A percentile compares a stretch with the other conserved stretches of the same genome.
These are phyloP conservation scores for Xerocomellus chrysenteron DNA, from an alignment of 768 basidiomycete species.

Conservation along the genomic window DNA sequence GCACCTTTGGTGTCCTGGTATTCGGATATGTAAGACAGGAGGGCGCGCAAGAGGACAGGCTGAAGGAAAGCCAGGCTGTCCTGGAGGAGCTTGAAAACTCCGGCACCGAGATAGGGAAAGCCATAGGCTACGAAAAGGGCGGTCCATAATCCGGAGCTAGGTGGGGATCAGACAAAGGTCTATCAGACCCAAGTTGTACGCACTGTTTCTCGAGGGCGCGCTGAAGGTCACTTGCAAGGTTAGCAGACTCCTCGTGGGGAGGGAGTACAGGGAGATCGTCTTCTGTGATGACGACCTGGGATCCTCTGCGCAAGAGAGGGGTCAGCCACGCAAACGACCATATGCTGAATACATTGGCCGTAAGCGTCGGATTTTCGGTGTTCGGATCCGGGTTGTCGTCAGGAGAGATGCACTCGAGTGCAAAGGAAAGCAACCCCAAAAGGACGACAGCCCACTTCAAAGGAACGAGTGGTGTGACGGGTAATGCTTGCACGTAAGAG, in stretches of 20 bases:
- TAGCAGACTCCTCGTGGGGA: conserved; percentile 64
- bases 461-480: conserved; percentile 37
- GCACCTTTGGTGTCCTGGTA: conserved; percentile 57
- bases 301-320: conserved; percentile 69
- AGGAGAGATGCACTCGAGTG: conserved; percentile 69
- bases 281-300: conserved; percentile 68
- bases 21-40: conserved; percentile 77
- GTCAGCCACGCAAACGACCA: conserved; percentile 91
- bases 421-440: conserved; percentile 55
- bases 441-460: conserved; percentile 44
- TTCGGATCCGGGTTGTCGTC: conserved; percentile 45
- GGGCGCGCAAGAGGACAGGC: conserved; percentile 78
- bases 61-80: conserved; percentile 83
- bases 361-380: conserved; percentile 66
- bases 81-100: conserved; percentile 68
- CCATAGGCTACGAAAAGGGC: conserved; percentile 82
- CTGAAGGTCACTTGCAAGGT: conserved; percentile 62
- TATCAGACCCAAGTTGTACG: conserved; percentile 21
- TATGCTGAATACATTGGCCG: conserved; percentile 78
- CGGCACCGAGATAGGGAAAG: conserved; percentile 63
- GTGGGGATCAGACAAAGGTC: neutral
- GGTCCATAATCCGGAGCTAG: conserved; percentile 65
- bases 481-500: conserved; percentile 42
- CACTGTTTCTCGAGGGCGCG: conserved; percentile 63
- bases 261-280: conserved; percentile 79